Conservation (phyloP, 371 early-diverging fungal species). For the Thermomucor indicae-seudaticae region DNA sequence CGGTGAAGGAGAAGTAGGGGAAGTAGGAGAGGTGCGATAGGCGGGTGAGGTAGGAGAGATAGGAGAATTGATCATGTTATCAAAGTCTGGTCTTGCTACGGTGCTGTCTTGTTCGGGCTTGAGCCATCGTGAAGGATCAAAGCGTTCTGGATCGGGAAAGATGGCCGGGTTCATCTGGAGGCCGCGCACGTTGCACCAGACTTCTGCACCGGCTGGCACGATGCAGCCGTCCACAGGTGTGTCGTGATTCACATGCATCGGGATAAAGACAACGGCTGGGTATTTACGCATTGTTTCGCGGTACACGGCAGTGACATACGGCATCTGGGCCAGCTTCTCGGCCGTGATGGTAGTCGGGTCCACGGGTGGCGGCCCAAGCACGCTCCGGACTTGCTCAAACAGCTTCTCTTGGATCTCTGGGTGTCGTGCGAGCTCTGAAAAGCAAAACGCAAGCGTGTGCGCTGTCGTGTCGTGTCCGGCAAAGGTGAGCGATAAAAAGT, state of each 20-base stretch:
- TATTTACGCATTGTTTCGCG: constrained; percentile 46
- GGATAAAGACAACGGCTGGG: constrained; percentile 45
- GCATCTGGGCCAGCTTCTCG: constrained; percentile 37
- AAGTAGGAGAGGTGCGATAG: background rate
- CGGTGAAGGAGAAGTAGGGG: background rate
- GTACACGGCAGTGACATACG: constrained; percentile 40
- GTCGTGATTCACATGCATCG: constrained; percentile 43
- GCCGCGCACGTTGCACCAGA: constrained; percentile 49
- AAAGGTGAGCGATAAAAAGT: constrained; percentile 38
- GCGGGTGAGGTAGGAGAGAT: too few species aligned
- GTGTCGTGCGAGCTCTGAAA: constrained; percentile 39
- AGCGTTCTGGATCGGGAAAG: constrained; percentile 39
- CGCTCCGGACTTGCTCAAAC: constrained; percentile 29
- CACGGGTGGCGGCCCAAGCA: constrained; percentile 41
- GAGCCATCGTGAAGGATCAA: constrained; percentile 37
- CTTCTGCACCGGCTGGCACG: constrained; percentile 37
- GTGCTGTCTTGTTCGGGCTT: constrained; percentile 8
- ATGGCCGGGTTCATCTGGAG: constrained; percentile 40
- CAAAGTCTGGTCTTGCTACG: too few species aligned
- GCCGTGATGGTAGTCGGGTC: constrained; percentile 25
- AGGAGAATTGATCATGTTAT: constrained; percentile 2
- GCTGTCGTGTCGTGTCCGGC: constrained; percentile 49
- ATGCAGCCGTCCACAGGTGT: constrained; percentile 31
- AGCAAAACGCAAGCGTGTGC: constrained; percentile 40
- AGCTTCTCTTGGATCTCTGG: constrained; percentile 33